Base-by-base conservation (phyloP, 176 grass and related monocot genomes). In the Saccharum officinarum region DNA sequence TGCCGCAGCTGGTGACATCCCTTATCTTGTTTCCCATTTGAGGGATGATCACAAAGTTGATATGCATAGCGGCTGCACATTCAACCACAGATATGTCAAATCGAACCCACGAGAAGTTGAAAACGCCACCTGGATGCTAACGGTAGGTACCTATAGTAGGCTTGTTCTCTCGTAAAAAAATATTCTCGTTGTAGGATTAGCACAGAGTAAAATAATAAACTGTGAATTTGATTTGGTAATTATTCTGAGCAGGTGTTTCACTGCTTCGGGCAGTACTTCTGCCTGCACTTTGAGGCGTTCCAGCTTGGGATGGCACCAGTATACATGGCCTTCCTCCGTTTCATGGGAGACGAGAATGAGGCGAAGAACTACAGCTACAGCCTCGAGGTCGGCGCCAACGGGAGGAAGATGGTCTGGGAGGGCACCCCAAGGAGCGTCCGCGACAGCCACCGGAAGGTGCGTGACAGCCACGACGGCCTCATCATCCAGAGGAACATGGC, bases 21-120 rank as follows among this genome's bases (percentile, higher is more conserved):
- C 92, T 82, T 92, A 87, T 42, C 92, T 98, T 42, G 92, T 98
- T 59, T 41, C 89, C 28, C 95, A 98, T 67, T 60, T 98, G 75
- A 92, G 87, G 88, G 91, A 98, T 85, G 89, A 92, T 82, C 95
- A 98, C 86, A 95, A 98, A 75, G 95, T 95, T 46, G 92, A 95
- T 28, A 98, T 91, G 92, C 92, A 95, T 38, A 90, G 90, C 2
- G 92, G 95, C 5, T 98, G 95, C 90, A 95, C 95, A 1, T 98
- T 95, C 91, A 98, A 95, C 87, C 92, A 98, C 83, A 87, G 95
- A 87, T 98, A 98, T 23, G 92, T 98, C 65, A 98, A 95, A 68
- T 89, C 90, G 0, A 95, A 98, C 71, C 89, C 89, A 4, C 76
- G 87, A 17, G 92, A 95, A 82, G 92, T 95, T 26, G 92, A 98